Percentiles rank a stretch among this genome's conserved stretches.
Evolutionary conservation across 2,329 filamentous ascomycete species (phyloP).

Genomic region (Botrytis sinoallii): DNA sequence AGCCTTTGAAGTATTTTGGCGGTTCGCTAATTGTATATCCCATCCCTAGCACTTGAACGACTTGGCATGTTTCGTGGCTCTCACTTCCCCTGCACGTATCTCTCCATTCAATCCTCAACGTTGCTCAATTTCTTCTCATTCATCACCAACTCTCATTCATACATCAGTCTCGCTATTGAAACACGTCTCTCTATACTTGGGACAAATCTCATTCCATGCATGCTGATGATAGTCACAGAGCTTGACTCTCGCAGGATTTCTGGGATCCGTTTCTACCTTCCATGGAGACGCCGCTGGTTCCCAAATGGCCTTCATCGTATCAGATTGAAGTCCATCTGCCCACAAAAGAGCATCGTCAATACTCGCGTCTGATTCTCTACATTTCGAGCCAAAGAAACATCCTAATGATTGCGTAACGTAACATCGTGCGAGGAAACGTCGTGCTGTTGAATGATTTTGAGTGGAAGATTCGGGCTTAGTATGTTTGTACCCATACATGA

Average conservation of each 20-base stretch:
- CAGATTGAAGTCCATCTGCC: not conserved
- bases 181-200: not conserved
- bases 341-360: not conserved
- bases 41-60: too few relatives aligned
- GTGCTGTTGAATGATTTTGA: not conserved
- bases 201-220: not conserved
- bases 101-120: too few relatives aligned
- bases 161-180: not conserved
- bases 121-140: too few relatives aligned
- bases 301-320: not conserved
- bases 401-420: not conserved
- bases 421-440: not conserved
- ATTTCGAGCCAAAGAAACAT: not conserved
- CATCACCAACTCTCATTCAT: too few relatives aligned
- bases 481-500: not conserved
- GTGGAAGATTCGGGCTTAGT: not conserved
- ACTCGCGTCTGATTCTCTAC: rapidly evolving
- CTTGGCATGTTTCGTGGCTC: too few relatives aligned
- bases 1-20: not conserved
- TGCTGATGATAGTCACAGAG: not conserved
- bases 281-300: not conserved
- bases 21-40: not conserved
- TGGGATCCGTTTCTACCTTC: not conserved
- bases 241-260: not conserved
- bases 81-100: too few relatives aligned